Percentiles rank a stretch among this genome's conserved stretches.
phyloP scores from a whole-genome alignment of 176 grass and related monocot genomes.

The Triticum urartu region DNA sequence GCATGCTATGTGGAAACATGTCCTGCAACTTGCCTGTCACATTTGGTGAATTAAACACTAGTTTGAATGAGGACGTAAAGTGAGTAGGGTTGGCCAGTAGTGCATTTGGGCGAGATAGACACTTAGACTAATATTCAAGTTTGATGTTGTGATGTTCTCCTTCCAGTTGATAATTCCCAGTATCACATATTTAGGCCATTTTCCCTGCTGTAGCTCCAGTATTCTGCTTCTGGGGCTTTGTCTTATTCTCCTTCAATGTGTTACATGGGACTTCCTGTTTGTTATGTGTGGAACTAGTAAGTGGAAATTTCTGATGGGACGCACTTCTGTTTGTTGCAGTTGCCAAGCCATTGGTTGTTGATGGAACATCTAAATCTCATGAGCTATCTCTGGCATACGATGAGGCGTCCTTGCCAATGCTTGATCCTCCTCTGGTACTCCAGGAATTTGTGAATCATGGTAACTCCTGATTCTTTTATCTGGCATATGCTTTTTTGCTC shows the following conservation, averaged over 20 bases:
- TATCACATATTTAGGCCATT: background rate
- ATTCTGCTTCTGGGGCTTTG: background rate
- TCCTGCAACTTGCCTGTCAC: background rate
- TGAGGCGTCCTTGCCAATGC: conserved; percentile 63
- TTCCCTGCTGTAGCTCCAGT: background rate
- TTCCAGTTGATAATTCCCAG: background rate
- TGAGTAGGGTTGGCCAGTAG: background rate
- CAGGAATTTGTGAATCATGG: conserved; percentile 98
- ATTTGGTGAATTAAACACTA: background rate
- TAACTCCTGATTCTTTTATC: conserved; percentile 22
- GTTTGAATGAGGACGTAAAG: background rate
- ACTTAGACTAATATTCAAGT: background rate
- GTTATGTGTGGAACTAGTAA: conserved; percentile 1
- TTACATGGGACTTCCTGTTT: background rate
- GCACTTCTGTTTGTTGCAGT: conserved; percentile 46
- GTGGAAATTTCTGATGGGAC: conserved; percentile 12
- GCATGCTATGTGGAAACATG: conserved; percentile 12
- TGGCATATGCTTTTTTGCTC: background rate
- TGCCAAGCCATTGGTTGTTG: conserved; percentile 86
- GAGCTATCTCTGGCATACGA: conserved; percentile 81
- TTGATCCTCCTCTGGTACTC: conserved; percentile 87
- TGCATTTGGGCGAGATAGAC: background rate
- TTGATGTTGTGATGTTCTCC: background rate
- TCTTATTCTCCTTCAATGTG: background rate
- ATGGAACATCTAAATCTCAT: conserved; percentile 92